Evolutionary conservation across 2,329 filamentous ascomycete genomes (phyloP), one percentile per base, ranked within the genome.

Genomic region (Alternaria atra): DNA sequence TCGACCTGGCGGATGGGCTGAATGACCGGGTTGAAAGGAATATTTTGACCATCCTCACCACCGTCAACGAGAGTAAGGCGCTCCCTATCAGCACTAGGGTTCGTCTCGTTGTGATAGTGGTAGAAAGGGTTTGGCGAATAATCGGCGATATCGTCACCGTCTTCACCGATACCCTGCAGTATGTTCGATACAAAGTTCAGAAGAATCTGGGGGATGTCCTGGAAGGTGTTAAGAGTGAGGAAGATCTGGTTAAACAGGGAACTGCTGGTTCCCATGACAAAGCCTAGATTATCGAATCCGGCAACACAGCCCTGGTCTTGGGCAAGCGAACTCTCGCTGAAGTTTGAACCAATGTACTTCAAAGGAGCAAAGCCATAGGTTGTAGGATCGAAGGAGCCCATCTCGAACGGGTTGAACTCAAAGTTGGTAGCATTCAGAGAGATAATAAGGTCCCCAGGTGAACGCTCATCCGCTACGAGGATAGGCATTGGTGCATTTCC

Each of bases 251-350:
- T 97, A 84, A 97, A 97, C 2, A 97, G 84, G 0, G 91, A 90
- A 1, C 90, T 92, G 23, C 90, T 93, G 0, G 93, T 97, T 52
- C 93, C 93, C 87, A 97, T 93, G 27, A 97, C 83, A 73, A 87
- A 97, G 6, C 92, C 92, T 25, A 86, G 86, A 69, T 93, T 93
- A 79, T 97, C 94, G 65, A 93, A 93, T 1, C 94, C 94, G 7
- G 85, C 83, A 15, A 96, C 85, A 73, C 94, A 97, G 29, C 80
- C 75, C 43, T 86, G 84, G 56, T 83, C 76, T 10, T 81, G 74
- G 0, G 85, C 80, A 20, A 95, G 77, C 7, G 75, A 72, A 20
- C 92, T 92, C 6, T 80, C 83, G 39, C 83, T 85, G 76, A 94
- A 93, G 66, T 89, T 89, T 2, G 91, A 91, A 2, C 92, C 92